These are phyloP conservation scores for Dinochytrium kinnereticum DNA, from an alignment of 371 early-diverging fungal species.

Conservation along the genomic window DNA sequence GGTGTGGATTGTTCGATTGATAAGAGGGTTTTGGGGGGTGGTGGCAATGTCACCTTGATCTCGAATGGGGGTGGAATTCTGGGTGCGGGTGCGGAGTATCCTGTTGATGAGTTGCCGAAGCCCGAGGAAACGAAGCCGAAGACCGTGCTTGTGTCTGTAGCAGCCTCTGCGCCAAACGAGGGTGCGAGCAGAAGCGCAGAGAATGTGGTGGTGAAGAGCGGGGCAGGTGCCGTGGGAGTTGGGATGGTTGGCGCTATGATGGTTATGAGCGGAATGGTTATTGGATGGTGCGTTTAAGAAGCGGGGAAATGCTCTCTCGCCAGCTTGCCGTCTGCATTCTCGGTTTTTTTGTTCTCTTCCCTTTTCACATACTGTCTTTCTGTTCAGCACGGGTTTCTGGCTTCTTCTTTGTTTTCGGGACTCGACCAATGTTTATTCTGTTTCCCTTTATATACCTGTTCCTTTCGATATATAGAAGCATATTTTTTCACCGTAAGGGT, in stretches of 20 bases:
- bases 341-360: background rate
- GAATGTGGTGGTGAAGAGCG: too few relatives aligned
- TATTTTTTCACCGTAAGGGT: too few relatives aligned
- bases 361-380: background rate
- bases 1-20: constrained; percentile 26
- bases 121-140: background rate
- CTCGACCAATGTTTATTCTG: too few relatives aligned
- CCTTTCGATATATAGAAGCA: too few relatives aligned
- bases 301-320: background rate
- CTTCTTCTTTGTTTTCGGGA: too few relatives aligned
- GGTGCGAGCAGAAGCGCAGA: too few relatives aligned
- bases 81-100: background rate
- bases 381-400: too few relatives aligned
- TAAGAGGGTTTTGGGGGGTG: background rate
- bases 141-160: background rate
- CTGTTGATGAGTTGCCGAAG: background rate
- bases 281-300: too few relatives aligned
- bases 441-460: too few relatives aligned
- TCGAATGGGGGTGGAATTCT: background rate
- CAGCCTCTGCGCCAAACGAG: too few relatives aligned
- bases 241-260: background rate
- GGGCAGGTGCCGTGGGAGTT: background rate
- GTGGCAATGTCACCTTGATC: background rate
- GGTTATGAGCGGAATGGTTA: background rate
- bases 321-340: background rate